Evolutionary conservation across 495 filamentous ascomycete genomes (phyloP).

Genomic region (Penicillium macrosclerotiorum): DNA sequence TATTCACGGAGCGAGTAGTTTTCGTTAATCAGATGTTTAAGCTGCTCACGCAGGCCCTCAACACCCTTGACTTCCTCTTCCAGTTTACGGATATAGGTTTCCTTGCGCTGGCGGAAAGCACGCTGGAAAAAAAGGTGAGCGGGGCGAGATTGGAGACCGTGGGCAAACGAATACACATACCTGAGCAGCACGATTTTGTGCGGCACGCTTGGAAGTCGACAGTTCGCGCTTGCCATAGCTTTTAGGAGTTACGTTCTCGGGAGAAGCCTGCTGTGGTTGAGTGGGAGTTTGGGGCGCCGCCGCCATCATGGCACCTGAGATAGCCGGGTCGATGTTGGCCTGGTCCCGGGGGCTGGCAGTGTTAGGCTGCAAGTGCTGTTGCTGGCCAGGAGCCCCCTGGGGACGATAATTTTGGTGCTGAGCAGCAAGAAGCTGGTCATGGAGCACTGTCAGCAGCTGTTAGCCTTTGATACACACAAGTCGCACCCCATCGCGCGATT

Average conservation of each 20-base stretch:
- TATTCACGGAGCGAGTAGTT: conserved; percentile 91
- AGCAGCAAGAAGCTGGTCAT: conserved; percentile 53
- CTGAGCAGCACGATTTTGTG: conserved; percentile 96
- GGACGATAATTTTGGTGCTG: conserved; percentile 46
- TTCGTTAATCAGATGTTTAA: conserved; percentile 74
- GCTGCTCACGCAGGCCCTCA: conserved; percentile 64
- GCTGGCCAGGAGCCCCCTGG: conserved; percentile 32
- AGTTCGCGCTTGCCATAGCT: conserved; percentile 78
- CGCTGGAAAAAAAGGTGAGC: conserved; percentile 46
- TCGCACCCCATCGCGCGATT: neutral
- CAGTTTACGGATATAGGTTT: conserved; percentile 94
- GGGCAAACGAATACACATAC: conserved; percentile 47
- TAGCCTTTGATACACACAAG: conserved; percentile 11
- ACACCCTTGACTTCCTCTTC: conserved; percentile 85
- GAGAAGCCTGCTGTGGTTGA: conserved; percentile 29
- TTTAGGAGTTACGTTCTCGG: conserved; percentile 42
- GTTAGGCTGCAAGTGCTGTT: conserved; percentile 43
- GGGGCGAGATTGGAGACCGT: no score
- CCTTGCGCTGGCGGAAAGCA: conserved; percentile 96
- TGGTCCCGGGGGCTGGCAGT: conserved; percentile 47
- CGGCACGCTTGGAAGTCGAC: conserved; percentile 91
- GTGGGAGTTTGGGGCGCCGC: conserved; percentile 38
- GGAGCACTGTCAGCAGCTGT: conserved; percentile 41
- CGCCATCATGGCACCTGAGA: conserved; percentile 45
- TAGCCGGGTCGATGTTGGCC: conserved; percentile 53